Percentiles rank a stretch among this genome's conserved stretches.
Conservation (phyloP, 78 protist species). For the Acrasis kona region DNA sequence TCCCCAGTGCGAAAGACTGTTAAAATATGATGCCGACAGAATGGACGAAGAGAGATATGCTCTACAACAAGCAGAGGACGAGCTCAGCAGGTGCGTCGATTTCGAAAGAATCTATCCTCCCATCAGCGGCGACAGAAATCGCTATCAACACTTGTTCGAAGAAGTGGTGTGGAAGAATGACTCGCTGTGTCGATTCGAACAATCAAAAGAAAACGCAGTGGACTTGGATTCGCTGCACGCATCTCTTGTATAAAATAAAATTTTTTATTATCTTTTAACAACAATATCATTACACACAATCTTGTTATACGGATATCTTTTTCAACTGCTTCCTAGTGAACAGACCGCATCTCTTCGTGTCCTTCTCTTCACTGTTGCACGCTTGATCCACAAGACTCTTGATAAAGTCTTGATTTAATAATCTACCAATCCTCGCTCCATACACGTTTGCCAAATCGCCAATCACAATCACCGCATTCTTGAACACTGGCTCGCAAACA, state of each 20-base stretch:
- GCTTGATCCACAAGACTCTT: too few species aligned
- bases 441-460: conserved; percentile 18
- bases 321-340: too few species aligned
- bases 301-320: too few species aligned
- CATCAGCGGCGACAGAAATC: neutral
- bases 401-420: neutral
- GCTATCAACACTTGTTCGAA: neutral
- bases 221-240: too few species aligned
- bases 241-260: too few species aligned
- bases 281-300: too few species aligned
- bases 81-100: neutral
- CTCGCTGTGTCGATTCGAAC: neutral
- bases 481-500: neutral
- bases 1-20: neutral
- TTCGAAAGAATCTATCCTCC: neutral
- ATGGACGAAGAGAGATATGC: neutral
- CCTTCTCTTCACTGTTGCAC: too few species aligned
- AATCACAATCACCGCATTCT: conserved; percentile 11
- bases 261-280: too few species aligned
- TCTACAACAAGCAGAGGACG: neutral
- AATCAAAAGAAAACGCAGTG: neutral
- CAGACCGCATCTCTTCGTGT: too few species aligned
- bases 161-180: neutral
- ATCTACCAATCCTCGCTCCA: neutral
- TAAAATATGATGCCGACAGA: neutral